Conservation (phyloP, 2,329 filamentous ascomycete species). For the Fusarium robinianum region DNA sequence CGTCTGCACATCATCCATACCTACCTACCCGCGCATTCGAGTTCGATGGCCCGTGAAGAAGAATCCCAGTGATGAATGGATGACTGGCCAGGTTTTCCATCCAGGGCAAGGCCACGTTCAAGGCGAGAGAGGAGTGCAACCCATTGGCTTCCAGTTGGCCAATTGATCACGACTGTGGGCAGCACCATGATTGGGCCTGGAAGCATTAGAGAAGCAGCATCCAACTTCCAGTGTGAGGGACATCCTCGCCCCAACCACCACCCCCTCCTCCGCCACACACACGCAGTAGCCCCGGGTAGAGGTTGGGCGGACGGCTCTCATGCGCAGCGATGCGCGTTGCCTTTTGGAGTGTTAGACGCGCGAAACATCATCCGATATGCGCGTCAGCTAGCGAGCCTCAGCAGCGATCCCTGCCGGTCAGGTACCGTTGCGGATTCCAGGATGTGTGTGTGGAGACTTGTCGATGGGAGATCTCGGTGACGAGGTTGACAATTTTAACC, state of each 20-base stretch:
- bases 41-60: slow-evolving; percentile 1
- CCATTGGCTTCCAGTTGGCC: slow-evolving; percentile 30
- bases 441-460: slow-evolving; percentile 25
- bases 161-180: slow-evolving; percentile 33
- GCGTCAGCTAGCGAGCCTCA: slow-evolving; percentile 40
- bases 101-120: slow-evolving; percentile 16
- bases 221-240: not conserved
- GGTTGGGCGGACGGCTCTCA: slow-evolving; percentile 23
- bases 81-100: no score
- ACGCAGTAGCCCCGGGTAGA: slow-evolving; percentile 4
- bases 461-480: slow-evolving; percentile 35
- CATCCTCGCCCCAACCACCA: not conserved
- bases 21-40: no score
- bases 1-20: slow-evolving; percentile 32
- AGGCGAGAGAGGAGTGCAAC: slow-evolving; percentile 24
- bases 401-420: slow-evolving; percentile 30
- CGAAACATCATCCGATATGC: slow-evolving; percentile 40
- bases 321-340: slow-evolving; percentile 38
- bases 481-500: slow-evolving; percentile 30
- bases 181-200: slow-evolving; percentile 33
- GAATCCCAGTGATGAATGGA: slow-evolving; percentile 1
- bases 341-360: slow-evolving; percentile 38
- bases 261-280: slow-evolving; percentile 23
- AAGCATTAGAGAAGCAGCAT: slow-evolving; percentile 6
- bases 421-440: slow-evolving; percentile 34